Conservation (phyloP, 73 alveolate genomes). For the Paramecium sonneborni region DNA sequence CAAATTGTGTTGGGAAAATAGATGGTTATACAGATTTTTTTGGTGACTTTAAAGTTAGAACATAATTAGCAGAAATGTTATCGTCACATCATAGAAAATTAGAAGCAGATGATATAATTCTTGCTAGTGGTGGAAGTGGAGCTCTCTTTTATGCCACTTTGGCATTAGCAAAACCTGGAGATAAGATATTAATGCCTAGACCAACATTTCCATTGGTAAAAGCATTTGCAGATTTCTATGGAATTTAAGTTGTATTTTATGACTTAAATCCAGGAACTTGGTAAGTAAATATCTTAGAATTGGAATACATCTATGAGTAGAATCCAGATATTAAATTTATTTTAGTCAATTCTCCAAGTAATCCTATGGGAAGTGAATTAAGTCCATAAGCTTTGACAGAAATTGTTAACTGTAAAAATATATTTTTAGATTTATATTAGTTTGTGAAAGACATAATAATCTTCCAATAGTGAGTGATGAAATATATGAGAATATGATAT, state of each 20-base stretch:
- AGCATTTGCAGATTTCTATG: constrained; percentile 48
- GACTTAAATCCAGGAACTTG: constrained; percentile 60
- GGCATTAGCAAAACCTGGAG: constrained; percentile 56
- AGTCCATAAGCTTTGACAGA: neutral
- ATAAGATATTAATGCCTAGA: constrained; percentile 54
- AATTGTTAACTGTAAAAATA: neutral
- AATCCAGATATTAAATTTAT: constrained; percentile 39
- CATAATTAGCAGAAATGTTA: neutral
- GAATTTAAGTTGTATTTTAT: constrained; percentile 57
- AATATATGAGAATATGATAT: constrained; percentile 61
- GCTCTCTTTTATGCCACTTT: constrained; percentile 55
- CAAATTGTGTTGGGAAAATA: constrained; percentile 60
- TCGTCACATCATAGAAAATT: constrained; percentile 16
- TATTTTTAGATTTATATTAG: neutral
- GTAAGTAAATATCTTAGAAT: constrained; percentile 39
- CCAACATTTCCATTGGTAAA: constrained; percentile 64
- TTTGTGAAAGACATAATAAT: constrained; percentile 59
- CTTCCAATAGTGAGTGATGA: constrained; percentile 65
- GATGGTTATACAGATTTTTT: constrained; percentile 66
- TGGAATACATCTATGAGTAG: constrained; percentile 38
- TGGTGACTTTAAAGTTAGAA: constrained; percentile 44
- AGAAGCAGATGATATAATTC: constrained; percentile 46
- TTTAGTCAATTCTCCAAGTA: constrained; percentile 25
- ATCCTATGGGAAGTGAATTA: constrained; percentile 40
- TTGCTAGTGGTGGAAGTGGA: constrained; percentile 58